Evolutionary conservation across 2,329 filamentous ascomycete species (phyloP), one percentile per base, ranked within the genome.

Genomic region (Pyrenophora graminea): DNA sequence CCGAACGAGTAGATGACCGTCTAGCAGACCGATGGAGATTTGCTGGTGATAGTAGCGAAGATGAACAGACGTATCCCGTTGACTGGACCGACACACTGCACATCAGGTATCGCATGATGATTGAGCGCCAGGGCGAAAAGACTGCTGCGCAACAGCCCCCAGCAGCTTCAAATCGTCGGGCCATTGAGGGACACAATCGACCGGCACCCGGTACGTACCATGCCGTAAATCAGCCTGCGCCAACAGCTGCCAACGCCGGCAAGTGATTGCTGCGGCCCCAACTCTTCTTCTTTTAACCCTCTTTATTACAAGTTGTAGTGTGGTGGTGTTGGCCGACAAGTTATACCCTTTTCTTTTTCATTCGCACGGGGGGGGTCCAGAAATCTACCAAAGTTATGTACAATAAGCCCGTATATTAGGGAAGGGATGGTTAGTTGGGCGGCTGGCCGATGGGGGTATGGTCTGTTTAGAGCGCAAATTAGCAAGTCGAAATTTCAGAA

Each of bases 21-120:
- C 52, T 68, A 17, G 67, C 68, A 21, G 71, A 74, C 43, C 59
- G 71, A 55, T 96, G 89, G 83, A 95, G 91, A 75, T 96, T 90
- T 75, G 90, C 95, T 67, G 86, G 87, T 21, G 90, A 96, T 63
- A 90, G 91, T 55, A 87, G 88, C 56, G 90, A 92, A 45, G 89
- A 91, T 50, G 84, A 86, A 48, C 81, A 87, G 19, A 79, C 86
- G 53, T 91, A 91, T 77, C 82, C 87, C 48, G 81, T 92, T 51
- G 91, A 96, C 68, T 89, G 87, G 64, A 83, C 79, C 47, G 79
- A 80, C 57, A 79, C 80, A 48, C 71, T 81, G 51, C 79, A 82
- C 64, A 83, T 84, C 73, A 76, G 79, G 47, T 82, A 83, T 64
- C 79, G 82, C 71, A 67, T 81, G 75, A 70, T 80, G 80, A 70